A percentile compares a stretch with the other conserved stretches of the same genome.
These are phyloP conservation scores for Chara braunii DNA, from an alignment of 139 green algal genomes.

Conservation along the genomic window DNA sequence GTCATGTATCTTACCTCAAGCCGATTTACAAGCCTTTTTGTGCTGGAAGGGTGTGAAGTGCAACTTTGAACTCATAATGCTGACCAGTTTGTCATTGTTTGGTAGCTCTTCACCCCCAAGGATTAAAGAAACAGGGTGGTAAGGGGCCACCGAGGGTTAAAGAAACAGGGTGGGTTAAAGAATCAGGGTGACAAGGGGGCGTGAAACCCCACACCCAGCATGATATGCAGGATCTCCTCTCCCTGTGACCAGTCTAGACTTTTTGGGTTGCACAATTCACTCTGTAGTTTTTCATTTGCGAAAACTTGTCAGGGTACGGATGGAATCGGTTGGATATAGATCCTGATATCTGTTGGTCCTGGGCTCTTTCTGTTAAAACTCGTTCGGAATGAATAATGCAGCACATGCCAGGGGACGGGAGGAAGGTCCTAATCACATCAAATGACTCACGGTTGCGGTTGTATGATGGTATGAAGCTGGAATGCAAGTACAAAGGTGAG, in stretches of 20 bases:
- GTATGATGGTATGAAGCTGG: conserved; percentile 54
- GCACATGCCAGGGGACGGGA: conserved; percentile 47
- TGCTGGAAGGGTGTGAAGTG: too few relatives aligned
- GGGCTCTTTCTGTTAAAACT: neutral
- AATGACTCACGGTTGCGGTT: conserved; percentile 68
- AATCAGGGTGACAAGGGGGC: too few relatives aligned
- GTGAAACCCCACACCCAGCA: too few relatives aligned
- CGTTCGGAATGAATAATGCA: conserved; percentile 45
- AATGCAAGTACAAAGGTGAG: conserved; percentile 84
- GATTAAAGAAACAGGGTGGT: too few relatives aligned
- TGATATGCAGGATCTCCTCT: too few relatives aligned
- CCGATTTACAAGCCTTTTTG: too few relatives aligned
- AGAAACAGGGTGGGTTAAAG: too few relatives aligned
- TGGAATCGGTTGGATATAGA: neutral
- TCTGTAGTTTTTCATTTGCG: neutral
- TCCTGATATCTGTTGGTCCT: neutral
- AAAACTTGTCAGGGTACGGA: neutral
- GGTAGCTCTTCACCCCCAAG: too few relatives aligned
- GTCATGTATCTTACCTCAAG: too few relatives aligned
- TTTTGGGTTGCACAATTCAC: neutral
- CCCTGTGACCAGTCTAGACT: neutral
- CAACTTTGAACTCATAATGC: too few relatives aligned
- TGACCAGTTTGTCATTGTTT: too few relatives aligned
- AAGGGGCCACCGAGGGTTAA: too few relatives aligned
- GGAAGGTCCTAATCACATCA: conserved; percentile 71